Evolutionary conservation across 306 rosid species (phyloP), one percentile per base, ranked within the genome.

Genomic region (Vigna mungo): DNA sequence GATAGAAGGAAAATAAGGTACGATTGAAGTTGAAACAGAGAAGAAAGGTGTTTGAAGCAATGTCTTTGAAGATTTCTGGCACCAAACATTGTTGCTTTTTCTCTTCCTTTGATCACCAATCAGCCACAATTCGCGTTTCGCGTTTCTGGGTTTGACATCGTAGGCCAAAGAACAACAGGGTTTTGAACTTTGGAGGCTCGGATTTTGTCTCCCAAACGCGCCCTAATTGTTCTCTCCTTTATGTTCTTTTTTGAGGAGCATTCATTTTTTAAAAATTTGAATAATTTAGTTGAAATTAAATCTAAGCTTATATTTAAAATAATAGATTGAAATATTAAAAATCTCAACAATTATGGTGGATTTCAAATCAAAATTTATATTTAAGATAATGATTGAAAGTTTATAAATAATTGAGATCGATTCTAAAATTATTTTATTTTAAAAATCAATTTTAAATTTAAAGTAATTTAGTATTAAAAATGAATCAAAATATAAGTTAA

Each of bases 1-100:
- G 68, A 54, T 36, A 34, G 65, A 52, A 14, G 52, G 17, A 16
- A 39, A 32, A 41, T 9, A 54, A 39, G 3, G 17, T 87, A 94
- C 97, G 87, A 77, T 27, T 88, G 91, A 81, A 86, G 85, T 27
- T 86, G 92, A 80, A 87, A 82, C 51, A 91, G 82, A 75, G 83
- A 79, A 12, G 85, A 84, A n/a, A 85, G 55, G 73, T 88, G 39
- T 74, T 85, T 90, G 80, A 86, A 87, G 90, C 84, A 82, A 65
- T 84, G 89, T 64, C 76, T 83, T 41, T 79, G 89, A 30, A 87
- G 87, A 61, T 78, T 84, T 72, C 91, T 86, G 34, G 90, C 76
- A 75, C 84, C 80, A 17, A 86, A 88, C 98, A 94, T 81, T 49
- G 5, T 90, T 71, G 87, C 72, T 54, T 32, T 79, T 32, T 79